Evolutionary conservation across 495 filamentous ascomycete genomes (phyloP).

Genomic region (Neurospora terricola): DNA sequence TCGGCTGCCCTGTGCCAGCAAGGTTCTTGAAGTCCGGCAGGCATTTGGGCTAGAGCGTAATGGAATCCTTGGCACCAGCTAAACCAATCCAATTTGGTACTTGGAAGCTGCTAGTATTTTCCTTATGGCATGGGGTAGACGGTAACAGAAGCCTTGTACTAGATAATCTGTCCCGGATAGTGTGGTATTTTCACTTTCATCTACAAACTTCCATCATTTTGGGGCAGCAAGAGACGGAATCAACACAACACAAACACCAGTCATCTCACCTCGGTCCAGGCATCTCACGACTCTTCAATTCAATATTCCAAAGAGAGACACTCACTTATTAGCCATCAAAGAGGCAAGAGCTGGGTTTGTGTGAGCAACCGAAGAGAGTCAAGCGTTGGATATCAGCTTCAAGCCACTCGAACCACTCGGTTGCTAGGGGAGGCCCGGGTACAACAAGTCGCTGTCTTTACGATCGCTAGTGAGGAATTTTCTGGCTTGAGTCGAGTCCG

Average conservation of each 20-base stretch:
- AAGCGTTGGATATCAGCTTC: not conserved
- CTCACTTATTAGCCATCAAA: not conserved
- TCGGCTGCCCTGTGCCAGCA: not conserved
- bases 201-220: not conserved
- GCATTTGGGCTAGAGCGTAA: not conserved
- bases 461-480: not conserved
- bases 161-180: not conserved
- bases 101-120: too few species aligned
- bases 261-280: not conserved
- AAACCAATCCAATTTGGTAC: too few species aligned
- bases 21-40: not conserved
- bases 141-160: not conserved
- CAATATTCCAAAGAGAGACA: not conserved
- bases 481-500: not conserved
- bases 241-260: not conserved
- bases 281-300: not conserved
- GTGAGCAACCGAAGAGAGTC: not conserved
- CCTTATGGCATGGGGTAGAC: too few species aligned
- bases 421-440: not conserved
- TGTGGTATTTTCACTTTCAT: not conserved
- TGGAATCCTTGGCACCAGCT: not conserved
- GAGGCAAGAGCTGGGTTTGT: not conserved
- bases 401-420: not conserved
- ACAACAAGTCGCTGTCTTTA: not conserved
- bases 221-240: not conserved